phyloP scores from a whole-genome alignment of 2,329 filamentous ascomycete species.

The Botrytis fabae region DNA sequence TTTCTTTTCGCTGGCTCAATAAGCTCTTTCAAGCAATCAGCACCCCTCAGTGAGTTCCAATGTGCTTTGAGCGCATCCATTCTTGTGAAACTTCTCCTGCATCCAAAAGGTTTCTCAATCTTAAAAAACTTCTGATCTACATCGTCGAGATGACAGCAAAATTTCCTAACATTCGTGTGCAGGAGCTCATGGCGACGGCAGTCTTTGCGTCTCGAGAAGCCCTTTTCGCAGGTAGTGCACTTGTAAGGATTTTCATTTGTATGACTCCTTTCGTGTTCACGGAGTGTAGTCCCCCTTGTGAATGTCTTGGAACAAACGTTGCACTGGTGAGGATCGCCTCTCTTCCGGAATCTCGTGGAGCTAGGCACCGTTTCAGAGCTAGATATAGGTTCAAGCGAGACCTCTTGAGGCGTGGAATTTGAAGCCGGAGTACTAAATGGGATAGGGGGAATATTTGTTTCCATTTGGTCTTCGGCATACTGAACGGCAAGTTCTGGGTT shows the following conservation, averaged over 20 bases:
- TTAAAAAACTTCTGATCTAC: accelerated
- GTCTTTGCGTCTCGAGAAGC: neutral
- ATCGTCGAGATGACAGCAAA: accelerated
- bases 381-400: accelerated
- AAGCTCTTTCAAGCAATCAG: accelerated
- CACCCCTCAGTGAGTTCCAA: neutral
- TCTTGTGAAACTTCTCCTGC: neutral
- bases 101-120: neutral
- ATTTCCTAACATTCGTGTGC: neutral
- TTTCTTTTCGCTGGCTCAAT: accelerated
- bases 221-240: neutral
- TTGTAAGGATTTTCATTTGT: neutral
- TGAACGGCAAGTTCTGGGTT: neutral
- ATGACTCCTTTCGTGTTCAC: neutral
- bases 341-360: neutral
- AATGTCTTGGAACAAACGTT: neutral
- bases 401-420: too few relatives aligned
- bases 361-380: neutral
- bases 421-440: neutral
- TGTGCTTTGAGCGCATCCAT: neutral
- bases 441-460: neutral
- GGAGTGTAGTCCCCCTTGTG: neutral
- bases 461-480: neutral
- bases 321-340: neutral
- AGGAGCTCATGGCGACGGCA: neutral